Evolutionary conservation across 495 filamentous ascomycete species (phyloP).

Genomic region (Staphylotrichum longicolle): DNA sequence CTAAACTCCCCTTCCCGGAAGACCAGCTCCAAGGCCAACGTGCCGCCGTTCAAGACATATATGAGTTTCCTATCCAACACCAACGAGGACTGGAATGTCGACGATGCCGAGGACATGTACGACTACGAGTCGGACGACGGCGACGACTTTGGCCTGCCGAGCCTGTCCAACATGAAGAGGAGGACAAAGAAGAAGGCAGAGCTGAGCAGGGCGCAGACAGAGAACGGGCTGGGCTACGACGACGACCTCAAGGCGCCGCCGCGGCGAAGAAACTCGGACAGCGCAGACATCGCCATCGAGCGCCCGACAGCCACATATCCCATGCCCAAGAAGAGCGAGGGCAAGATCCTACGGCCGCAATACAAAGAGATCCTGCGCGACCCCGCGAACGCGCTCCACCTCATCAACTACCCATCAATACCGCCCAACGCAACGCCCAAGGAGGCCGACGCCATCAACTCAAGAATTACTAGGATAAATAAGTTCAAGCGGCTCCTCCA

Average conservation of each 20-base stretch:
- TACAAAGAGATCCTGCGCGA: slow-evolving; percentile 96
- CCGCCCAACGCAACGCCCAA: slow-evolving; percentile 74
- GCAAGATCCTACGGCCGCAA: slow-evolving; percentile 92
- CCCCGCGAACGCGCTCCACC: slow-evolving; percentile 90
- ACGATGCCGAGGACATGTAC: slow-evolving; percentile 67
- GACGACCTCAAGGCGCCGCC: slow-evolving; percentile 21
- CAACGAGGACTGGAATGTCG: slow-evolving; percentile 70
- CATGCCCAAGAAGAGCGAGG: slow-evolving; percentile 79
- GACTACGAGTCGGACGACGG: slow-evolving; percentile 74
- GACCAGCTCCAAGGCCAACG: slow-evolving; percentile 49
- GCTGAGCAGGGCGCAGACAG: slow-evolving; percentile 30
- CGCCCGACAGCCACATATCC: slow-evolving; percentile 86
- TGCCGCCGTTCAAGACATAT: slow-evolving; percentile 69
- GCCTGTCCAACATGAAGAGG: slow-evolving; percentile 80
- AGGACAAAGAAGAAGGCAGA: slow-evolving; percentile 57
- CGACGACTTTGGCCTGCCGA: slow-evolving; percentile 92
- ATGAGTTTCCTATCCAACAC: slow-evolving; percentile 71
- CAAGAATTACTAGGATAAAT: slow-evolving; percentile 90
- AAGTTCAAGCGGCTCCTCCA: slow-evolving; percentile 97
- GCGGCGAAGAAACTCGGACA: slow-evolving; percentile 60
- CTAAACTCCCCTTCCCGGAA: slow-evolving; percentile 58
- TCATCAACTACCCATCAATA: slow-evolving; percentile 81
- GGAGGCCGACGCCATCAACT: slow-evolving; percentile 81
- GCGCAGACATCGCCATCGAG: slow-evolving; percentile 88
- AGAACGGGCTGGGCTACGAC: slow-evolving; percentile 12